Base-by-base conservation (phyloP, 2,329 filamentous ascomycete species). In the Sclerotinia nivalis region DNA sequence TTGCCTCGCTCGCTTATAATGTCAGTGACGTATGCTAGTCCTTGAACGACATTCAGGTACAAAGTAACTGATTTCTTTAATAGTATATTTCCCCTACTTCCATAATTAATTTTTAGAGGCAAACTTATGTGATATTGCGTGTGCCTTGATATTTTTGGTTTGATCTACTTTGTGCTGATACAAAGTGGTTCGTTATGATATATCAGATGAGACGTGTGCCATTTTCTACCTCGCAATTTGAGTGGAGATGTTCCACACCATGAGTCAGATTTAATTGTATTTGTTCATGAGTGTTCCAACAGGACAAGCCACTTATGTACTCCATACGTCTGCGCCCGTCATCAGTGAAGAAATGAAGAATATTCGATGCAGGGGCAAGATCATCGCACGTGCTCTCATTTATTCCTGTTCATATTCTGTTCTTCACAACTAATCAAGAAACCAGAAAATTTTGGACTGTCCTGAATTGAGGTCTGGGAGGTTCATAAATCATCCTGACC, bases 261-360 rank as follows among this genome's bases (percentile, higher is more conserved):
- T 47, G 40, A 61, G 15, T 62, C 59, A 62, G 43, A 34, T 62
- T 62, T 25, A 7, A 37, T n/a, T 49, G 28, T 31, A n/a, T n/a
- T 15, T 10, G 43, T 31, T 61, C 43, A 28, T 37, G 20, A 56
- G 54, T 47, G 45, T 47, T 47, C 43, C 59, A 61, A n/a, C 18
- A 62, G 59, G 6, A 49, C 20, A 62, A 62, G 43, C 20, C 28
- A 62, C 60, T 18, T 37, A 37, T 50, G 59, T 34, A 37, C 45
- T 13, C 43, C 18, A 43, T 45, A 49, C 34, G 43, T 12, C 47
- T 61, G 49, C 56, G 34, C n/a, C 66, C 25, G 70, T 62, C 43
- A 13, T 25, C 37, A 31, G 67, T 31, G 65, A 67, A 67, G 69
- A 56, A 31, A 18, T 10, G 62, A 52, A 54, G 68, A 70, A 54